Base-by-base conservation (phyloP, 2,329 filamentous ascomycete species). In the Clonostachys chloroleuca region DNA sequence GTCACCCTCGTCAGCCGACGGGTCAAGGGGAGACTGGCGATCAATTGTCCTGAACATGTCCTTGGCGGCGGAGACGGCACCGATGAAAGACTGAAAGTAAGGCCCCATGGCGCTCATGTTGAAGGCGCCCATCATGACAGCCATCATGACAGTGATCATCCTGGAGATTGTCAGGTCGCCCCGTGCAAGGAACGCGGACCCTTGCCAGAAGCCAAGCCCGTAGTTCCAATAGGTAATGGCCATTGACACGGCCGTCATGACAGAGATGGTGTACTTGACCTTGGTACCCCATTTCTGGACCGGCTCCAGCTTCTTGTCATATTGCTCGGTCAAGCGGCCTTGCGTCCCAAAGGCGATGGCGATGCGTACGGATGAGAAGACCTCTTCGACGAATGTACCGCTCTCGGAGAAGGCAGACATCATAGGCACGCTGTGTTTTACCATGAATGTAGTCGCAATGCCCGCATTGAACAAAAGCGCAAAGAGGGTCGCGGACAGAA, bases 341-440 rank as follows among this genome's bases (percentile, higher is more conserved):
- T 97, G 92, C 0, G 92, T 96, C 40, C 90, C 90, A 59, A 96
- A 99, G 34, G 94, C 94, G 8, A 89, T 84, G 7, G 92, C 88
- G 60, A 95, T 97, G 52, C 94, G 85, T 55, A 96, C 87, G 2
- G 91, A 96, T 64, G 89, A 92, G 58, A 99, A 39, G 34, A 42
- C 45, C 40, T 47, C 45, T 2, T 47, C 24, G 5, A 90, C 92
- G 12, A 97, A 80, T 2, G 86, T 92, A 48, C 92, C 92, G 53
- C 92, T 92, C 44, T 83, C 74, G 30, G 89, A 92, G 59, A 95
- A 96, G 0, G 89, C 82, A 46, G 86, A 75, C 43, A 96, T 74
- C 3, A 87, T 86, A 48, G 81, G 72, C 67, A 91, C 92, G 67
- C 86, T 92, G 66, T 80, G 92, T 63, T 84, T 89, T 61, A 95